phyloP scores from a whole-genome alignment of 257 asterid genomes.

The Mentha longifolia region DNA sequence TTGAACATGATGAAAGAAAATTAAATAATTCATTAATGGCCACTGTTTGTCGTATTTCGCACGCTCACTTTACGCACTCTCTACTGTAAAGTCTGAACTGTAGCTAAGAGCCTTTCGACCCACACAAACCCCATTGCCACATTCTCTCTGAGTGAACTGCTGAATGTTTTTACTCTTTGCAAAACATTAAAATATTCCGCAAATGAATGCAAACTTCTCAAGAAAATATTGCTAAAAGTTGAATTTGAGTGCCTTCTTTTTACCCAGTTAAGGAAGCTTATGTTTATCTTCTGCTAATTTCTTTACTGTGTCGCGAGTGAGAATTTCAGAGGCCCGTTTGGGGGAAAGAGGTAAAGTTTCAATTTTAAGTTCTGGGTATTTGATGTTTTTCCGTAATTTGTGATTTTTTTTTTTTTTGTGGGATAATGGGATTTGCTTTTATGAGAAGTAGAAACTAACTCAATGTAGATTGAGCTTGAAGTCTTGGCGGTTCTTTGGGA shows the following conservation, averaged over 20 bases:
- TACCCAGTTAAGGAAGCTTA: not conserved
- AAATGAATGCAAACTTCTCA: not conserved
- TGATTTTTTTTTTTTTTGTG: constrained; percentile 10
- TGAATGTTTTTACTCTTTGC: not conserved
- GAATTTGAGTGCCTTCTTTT: not conserved
- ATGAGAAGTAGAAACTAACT: constrained; percentile 20
- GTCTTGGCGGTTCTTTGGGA: constrained; percentile 13
- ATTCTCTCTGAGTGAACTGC: not conserved
- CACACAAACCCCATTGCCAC: not conserved
- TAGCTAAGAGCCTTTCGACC: not conserved
- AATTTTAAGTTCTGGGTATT: constrained; percentile 18
- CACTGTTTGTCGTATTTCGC: not conserved
- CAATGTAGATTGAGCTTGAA: constrained; percentile 30
- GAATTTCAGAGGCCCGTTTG: constrained; percentile 26
- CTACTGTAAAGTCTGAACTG: not conserved
- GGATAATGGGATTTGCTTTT: constrained; percentile 33
- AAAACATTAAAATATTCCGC: not conserved
- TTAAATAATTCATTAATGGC: not conserved
- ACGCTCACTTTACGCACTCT: not conserved
- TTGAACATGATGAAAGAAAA: not conserved
- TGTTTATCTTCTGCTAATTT: not conserved
- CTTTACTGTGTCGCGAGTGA: not conserved
- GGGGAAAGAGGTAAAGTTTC: constrained; percentile 35
- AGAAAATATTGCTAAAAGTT: not conserved
- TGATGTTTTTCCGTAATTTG: constrained; percentile 5